Conservation (phyloP, 495 filamentous ascomycete genomes). For the Annulohypoxylon nitens region DNA sequence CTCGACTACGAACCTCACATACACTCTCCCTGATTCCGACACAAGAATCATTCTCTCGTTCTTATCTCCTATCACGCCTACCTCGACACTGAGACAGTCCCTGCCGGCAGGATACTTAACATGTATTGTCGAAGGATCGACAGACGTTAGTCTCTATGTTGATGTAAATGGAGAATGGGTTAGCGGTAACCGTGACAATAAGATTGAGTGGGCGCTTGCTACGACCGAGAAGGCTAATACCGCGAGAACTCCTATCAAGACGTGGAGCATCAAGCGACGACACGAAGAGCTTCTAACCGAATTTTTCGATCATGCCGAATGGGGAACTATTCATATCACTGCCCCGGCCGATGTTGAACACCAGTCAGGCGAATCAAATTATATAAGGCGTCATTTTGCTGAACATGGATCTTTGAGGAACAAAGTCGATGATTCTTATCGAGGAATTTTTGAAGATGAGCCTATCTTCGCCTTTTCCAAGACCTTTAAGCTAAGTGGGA, state of each 20-base stretch:
- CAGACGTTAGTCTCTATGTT: slow-evolving; percentile 83
- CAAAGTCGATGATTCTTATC: slow-evolving; percentile 70
- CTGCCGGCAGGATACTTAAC: slow-evolving; percentile 90
- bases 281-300: slow-evolving; percentile 80
- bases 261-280: slow-evolving; percentile 72
- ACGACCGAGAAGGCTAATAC: slow-evolving; percentile 50
- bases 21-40: slow-evolving; percentile 70
- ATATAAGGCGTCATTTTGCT: slow-evolving; percentile 80
- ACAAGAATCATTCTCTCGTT: slow-evolving; percentile 83
- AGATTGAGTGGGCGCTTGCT: slow-evolving; percentile 76
- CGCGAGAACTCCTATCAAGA: slow-evolving; percentile 57
- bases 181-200: slow-evolving; percentile 76
- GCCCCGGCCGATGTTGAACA: slow-evolving; percentile 74
- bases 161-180: slow-evolving; percentile 94
- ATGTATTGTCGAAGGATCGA: slow-evolving; percentile 76
- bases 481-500: slow-evolving; percentile 68
- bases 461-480: slow-evolving; percentile 95
- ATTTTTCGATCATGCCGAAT: slow-evolving; percentile 82
- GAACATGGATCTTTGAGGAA: slow-evolving; percentile 71
- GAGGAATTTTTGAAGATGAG: slow-evolving; percentile 83
- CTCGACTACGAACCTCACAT: slow-evolving; percentile 92
- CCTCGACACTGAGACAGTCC: slow-evolving; percentile 89
- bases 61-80: slow-evolving; percentile 91
- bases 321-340: slow-evolving; percentile 85
- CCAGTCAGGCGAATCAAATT: slow-evolving; percentile 76